Evolutionary conservation across 306 rosid genomes (phyloP).

Genomic region (Pterocarpus macrocarpus): DNA sequence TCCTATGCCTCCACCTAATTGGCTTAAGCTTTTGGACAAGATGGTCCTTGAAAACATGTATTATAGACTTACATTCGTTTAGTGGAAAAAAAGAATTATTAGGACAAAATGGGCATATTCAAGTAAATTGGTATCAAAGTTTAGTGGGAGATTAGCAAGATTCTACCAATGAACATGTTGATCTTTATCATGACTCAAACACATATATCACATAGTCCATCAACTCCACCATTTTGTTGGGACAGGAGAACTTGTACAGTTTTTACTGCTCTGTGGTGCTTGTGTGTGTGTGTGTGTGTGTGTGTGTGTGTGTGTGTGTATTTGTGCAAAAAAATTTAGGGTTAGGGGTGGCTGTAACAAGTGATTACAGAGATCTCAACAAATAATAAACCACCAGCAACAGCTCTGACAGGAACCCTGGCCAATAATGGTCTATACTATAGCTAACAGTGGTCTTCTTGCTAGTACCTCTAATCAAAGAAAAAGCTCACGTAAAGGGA

Average conservation of each 20-base stretch:
- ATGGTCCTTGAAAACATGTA: constrained; percentile 13
- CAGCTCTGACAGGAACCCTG: background rate
- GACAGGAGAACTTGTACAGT: background rate
- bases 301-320: too few species aligned
- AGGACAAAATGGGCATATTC: background rate
- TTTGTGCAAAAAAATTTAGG: too few species aligned
- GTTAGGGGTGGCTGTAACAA: background rate
- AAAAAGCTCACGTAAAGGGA: background rate
- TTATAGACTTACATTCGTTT: background rate
- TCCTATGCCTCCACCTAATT: constrained; percentile 3
- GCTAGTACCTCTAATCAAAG: background rate
- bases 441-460: background rate
- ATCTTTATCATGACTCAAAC: background rate
- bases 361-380: background rate
- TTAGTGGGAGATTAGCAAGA: background rate
- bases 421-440: background rate
- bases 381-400: background rate
- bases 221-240: background rate
- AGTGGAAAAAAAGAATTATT: constrained; percentile 1
- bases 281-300: too few species aligned
- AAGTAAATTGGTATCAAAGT: background rate
- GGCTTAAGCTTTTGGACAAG: background rate
- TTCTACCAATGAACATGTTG: background rate
- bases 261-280: background rate
- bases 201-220: background rate